Conservation (phyloP, 2,329 filamentous ascomycete species). For the Camillea tinctor region DNA sequence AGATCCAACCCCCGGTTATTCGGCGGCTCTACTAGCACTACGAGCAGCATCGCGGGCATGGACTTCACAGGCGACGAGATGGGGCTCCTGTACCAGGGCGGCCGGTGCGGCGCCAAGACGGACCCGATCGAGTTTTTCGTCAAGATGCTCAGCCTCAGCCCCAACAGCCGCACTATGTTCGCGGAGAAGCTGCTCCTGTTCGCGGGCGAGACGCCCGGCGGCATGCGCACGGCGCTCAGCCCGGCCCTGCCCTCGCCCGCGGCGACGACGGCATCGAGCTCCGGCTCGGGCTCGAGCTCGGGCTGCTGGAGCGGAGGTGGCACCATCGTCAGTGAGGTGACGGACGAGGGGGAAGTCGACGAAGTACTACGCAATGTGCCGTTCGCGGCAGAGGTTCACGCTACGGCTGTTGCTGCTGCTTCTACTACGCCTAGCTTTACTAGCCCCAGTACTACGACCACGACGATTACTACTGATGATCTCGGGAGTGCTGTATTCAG, state of each 20-base stretch:
- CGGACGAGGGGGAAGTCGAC: background rate
- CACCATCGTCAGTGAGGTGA: background rate
- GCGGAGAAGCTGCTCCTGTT: slow-evolving; percentile 43
- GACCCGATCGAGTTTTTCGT: slow-evolving; percentile 46
- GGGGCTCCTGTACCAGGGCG: slow-evolving; percentile 30
- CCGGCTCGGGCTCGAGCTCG: background rate
- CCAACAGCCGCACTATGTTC: slow-evolving; percentile 43
- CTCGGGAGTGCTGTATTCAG: background rate
- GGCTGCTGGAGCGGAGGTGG: background rate
- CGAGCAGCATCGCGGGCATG: slow-evolving; percentile 27
- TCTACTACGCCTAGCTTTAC: too few species aligned
- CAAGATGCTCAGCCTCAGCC: slow-evolving; percentile 42
- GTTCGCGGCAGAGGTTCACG: background rate
- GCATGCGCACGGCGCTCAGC: slow-evolving; percentile 35
- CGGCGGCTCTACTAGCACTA: slow-evolving; percentile 21
- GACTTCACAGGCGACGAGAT: slow-evolving; percentile 34
- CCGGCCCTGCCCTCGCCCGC: slow-evolving; percentile 23
- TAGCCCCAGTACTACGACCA: too few species aligned
- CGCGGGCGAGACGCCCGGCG: slow-evolving; percentile 39
- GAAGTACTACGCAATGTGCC: background rate
- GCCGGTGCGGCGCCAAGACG: slow-evolving; percentile 33
- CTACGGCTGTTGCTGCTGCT: background rate
- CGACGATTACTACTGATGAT: too few species aligned
- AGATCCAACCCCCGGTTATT: slow-evolving; percentile 16
- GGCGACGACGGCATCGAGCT: slow-evolving; percentile 1